These are phyloP conservation scores for Panicum hallii DNA, from an alignment of 202 grass and related monocot genomes.

Conservation along the genomic window DNA sequence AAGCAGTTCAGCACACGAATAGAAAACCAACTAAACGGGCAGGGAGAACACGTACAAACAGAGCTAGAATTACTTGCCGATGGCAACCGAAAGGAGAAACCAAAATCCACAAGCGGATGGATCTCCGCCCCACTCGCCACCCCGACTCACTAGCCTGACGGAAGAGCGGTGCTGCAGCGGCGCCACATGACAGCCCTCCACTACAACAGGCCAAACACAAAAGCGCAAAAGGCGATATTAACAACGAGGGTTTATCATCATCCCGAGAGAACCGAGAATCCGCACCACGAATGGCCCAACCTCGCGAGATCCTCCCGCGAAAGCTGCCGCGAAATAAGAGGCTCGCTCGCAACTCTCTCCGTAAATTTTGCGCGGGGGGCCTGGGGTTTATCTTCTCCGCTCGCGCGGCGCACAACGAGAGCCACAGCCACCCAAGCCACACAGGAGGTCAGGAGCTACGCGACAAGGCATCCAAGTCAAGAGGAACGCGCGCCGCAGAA, in stretches of 20 bases:
- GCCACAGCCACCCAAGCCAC: slow-evolving; percentile 20
- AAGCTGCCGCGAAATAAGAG: neutral
- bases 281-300: slow-evolving; percentile 13
- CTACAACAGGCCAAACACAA: neutral
- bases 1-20: neutral
- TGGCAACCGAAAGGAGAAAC: neutral
- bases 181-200: neutral
- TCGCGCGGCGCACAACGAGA: neutral
- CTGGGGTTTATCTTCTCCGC: slow-evolving; percentile 31
- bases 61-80: slow-evolving; percentile 5
- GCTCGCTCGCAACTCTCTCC: neutral
- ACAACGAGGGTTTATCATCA: slow-evolving; percentile 31
- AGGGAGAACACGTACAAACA: neutral
- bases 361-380: neutral
- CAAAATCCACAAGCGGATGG: neutral
- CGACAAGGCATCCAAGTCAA: slow-evolving; percentile 44
- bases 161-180: neutral
- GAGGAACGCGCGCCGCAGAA: neutral
- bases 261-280: slow-evolving; percentile 28
- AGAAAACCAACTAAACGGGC: neutral
- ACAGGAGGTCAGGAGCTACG: slow-evolving; percentile 6
- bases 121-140: neutral
- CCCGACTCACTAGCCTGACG: neutral
- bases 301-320: neutral
- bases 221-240: neutral